Conservation (phyloP, 805 yeast species). For the Zygosaccharomyces bailii region DNA sequence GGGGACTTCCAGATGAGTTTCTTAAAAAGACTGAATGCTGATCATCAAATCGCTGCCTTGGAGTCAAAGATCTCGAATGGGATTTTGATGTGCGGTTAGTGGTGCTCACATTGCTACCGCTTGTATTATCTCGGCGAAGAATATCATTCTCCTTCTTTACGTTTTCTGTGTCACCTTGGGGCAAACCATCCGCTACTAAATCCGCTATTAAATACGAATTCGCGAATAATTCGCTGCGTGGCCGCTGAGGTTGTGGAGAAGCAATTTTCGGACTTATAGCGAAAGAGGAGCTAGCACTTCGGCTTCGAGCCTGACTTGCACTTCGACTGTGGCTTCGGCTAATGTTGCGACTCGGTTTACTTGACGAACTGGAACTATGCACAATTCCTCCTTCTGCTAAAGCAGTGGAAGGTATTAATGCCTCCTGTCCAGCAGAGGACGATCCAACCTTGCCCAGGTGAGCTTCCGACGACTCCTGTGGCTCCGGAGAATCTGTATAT, state of each 20-base stretch:
- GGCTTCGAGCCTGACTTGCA: not conserved
- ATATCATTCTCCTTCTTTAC: slow-evolving; percentile 5
- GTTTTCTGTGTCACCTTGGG: slow-evolving; percentile 26
- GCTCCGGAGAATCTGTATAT: not conserved
- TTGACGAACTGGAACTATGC: not conserved
- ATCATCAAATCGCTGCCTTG: slow-evolving; percentile 20
- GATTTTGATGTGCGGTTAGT: slow-evolving; percentile 16
- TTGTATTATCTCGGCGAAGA: slow-evolving; percentile 8
- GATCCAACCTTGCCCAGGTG: not conserved
- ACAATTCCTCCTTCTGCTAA: slow-evolving; percentile 2
- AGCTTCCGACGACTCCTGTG: not conserved
- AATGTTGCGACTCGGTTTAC: slow-evolving; percentile 2
- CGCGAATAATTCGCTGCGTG: slow-evolving; percentile 36
- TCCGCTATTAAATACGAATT: slow-evolving; percentile 41
- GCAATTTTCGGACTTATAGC: slow-evolving; percentile 15
- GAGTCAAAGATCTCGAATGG: slow-evolving; percentile 28
- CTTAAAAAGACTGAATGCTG: slow-evolving; percentile 1
- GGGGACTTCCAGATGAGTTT: slow-evolving; percentile 1
- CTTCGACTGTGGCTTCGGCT: not conserved
- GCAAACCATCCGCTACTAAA: slow-evolving; percentile 42
- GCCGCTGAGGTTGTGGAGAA: slow-evolving; percentile 29
- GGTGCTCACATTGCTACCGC: slow-evolving; percentile 12
- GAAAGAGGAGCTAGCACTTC: slow-evolving; percentile 6
- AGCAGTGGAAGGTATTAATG: slow-evolving; percentile 7
- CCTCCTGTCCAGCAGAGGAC: slow-evolving; percentile 3